Percentiles rank a stretch among this genome's conserved stretches.
Evolutionary conservation across 2,329 filamentous ascomycete species (phyloP).

Genomic region (Tolypocladium tundrense): DNA sequence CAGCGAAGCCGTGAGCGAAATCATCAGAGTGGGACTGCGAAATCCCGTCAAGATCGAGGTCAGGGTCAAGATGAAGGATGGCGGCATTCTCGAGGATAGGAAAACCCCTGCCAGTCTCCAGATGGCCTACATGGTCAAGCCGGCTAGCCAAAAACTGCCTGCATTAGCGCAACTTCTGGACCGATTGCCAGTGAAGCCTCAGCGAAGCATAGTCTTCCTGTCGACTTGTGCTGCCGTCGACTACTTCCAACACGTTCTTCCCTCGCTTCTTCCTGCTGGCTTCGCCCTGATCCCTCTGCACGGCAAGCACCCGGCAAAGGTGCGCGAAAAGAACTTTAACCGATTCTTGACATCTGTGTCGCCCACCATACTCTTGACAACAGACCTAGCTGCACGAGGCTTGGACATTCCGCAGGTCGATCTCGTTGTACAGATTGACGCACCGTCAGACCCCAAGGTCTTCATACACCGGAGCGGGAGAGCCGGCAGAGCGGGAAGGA

Average conservation of each 20-base stretch:
- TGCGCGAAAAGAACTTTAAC: conserved; percentile 78
- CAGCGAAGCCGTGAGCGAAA: conserved; percentile 87
- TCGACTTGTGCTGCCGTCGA: conserved; percentile 93
- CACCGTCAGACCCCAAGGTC: conserved; percentile 75
- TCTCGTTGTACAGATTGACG: conserved; percentile 81
- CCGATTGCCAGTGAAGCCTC: conserved; percentile 60
- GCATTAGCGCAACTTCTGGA: conserved; percentile 61
- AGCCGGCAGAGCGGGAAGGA: conserved; percentile 78
- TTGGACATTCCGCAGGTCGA: conserved; percentile 89
- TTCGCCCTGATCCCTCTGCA: conserved; percentile 74
- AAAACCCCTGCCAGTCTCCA: conserved; percentile 86
- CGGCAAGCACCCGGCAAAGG: conserved; percentile 82
- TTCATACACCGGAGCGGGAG: conserved; percentile 91
- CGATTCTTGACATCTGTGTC: conserved; percentile 66
- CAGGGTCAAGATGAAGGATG: conserved; percentile 68
- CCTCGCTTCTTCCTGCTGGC: conserved; percentile 55
- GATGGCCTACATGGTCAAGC: conserved; percentile 73
- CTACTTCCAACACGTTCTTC: conserved; percentile 79
- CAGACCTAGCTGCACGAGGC: conserved; percentile 82
- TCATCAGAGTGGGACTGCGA: conserved; percentile 81
- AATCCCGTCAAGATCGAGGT: conserved; percentile 95
- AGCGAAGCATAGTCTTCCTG: conserved; percentile 83
- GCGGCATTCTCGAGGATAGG: conserved; percentile 63
- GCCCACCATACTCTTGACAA: conserved; percentile 78
- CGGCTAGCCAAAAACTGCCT: conserved; percentile 71